phyloP scores from a whole-genome alignment of 805 yeast genomes.

The Cephaloascus fragrans region DNA sequence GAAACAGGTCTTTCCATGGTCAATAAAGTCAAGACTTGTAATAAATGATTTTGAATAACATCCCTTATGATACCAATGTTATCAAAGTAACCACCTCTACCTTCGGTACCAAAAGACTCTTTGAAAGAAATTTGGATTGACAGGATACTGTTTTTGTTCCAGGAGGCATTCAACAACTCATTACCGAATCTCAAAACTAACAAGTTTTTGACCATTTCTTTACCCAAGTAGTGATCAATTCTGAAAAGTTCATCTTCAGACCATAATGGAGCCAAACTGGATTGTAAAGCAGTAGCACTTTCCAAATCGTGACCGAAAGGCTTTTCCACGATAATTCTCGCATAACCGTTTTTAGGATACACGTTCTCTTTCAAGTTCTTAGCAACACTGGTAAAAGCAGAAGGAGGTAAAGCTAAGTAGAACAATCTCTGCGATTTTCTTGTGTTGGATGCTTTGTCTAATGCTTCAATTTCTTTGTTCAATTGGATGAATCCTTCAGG shows the following conservation, averaged over 20 bases:
- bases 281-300: constrained; percentile 69
- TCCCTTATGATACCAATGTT: constrained; percentile 92
- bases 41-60: constrained; percentile 94
- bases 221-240: constrained; percentile 96
- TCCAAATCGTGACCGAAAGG: constrained; percentile 93
- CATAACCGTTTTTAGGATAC: constrained; percentile 57
- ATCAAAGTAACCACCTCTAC: constrained; percentile 98
- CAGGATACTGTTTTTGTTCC: constrained; percentile 75
- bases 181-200: constrained; percentile 86
- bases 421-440: constrained; percentile 66
- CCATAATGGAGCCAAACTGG: constrained; percentile 74
- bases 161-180: constrained; percentile 75
- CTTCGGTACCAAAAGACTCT: constrained; percentile 98
- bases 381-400: constrained; percentile 77
- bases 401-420: constrained; percentile 93
- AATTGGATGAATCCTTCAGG: constrained; percentile 64
- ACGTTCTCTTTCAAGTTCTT: constrained; percentile 56
- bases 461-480: constrained; percentile 41
- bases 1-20: constrained; percentile 95
- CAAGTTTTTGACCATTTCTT: constrained; percentile 95
- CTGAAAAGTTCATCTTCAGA: constrained; percentile 86
- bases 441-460: constrained; percentile 42
- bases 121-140: constrained; percentile 86
- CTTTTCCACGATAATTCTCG: constrained; percentile 87
- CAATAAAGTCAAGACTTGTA: constrained; percentile 83